A percentile compares a stretch with the other conserved stretches of the same genome.
phyloP scores from a whole-genome alignment of 2,329 filamentous ascomycete species.

The Clathrospora elynae region DNA sequence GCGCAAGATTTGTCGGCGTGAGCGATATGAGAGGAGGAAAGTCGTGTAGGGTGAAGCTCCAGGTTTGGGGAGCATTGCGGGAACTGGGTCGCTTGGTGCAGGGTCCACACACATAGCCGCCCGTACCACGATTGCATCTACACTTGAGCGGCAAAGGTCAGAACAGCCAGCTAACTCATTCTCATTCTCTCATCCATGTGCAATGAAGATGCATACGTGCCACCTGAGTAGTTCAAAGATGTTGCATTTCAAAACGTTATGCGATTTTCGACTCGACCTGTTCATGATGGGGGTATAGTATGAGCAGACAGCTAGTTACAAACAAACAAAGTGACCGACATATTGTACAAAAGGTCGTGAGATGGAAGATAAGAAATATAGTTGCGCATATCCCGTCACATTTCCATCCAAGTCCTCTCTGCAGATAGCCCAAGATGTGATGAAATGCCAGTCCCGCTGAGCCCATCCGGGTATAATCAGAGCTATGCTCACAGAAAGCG shows the following conservation, averaged over 20 bases:
- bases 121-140: not conserved
- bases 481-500: slow-evolving; percentile 37
- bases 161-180: not conserved
- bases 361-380: slow-evolving; percentile 6
- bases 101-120: slow-evolving; percentile 8
- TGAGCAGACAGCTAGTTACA: slow-evolving; percentile 17
- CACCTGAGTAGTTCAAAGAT: no score
- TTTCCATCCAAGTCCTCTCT: slow-evolving; percentile 8
- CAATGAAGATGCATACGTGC: not conserved
- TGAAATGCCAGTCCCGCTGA: slow-evolving; percentile 32
- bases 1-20: no score
- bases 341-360: slow-evolving; percentile 24
- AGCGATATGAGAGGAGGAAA: slow-evolving; percentile 11
- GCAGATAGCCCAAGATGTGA: slow-evolving; percentile 14
- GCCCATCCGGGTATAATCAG: slow-evolving; percentile 29
- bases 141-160: not conserved
- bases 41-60: slow-evolving; percentile 1
- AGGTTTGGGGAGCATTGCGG: slow-evolving; percentile 17
- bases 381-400: slow-evolving; percentile 2
- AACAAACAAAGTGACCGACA: slow-evolving; percentile 21
- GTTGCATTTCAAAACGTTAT: slow-evolving; percentile 14
- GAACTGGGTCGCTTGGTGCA: slow-evolving; percentile 18
- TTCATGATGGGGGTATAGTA: slow-evolving; percentile 31
- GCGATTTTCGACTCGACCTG: slow-evolving; percentile 24
- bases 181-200: not conserved